Base-by-base conservation (phyloP, 179 eudicot species). In the Camellia oleifera region DNA sequence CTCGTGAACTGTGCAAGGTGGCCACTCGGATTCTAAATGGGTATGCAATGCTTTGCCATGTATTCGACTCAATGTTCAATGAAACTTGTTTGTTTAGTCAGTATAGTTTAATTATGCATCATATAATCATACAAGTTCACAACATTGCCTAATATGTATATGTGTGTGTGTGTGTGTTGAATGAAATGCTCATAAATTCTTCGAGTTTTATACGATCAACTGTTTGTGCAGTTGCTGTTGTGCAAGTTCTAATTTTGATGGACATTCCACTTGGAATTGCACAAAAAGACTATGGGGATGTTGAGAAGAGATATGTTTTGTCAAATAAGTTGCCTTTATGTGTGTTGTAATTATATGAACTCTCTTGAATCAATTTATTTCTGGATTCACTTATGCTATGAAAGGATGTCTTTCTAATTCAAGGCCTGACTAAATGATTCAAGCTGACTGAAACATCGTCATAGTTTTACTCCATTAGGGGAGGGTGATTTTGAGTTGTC, bases 21-120 rank as follows among this genome's bases (percentile, higher is more conserved):
- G 98, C 92, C 64, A 90, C 92, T 76, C 86, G 88, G 53, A 80
- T 94, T 66, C 92, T 96, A 2, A 80, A 94, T 54, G 98, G 99
- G 99, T 95, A 90, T 67, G 83, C 11, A 44, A 26, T 83, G 65
- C 57, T 71, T 63, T 50, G 4, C 8, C 56, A 45, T 75, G 7
- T 2, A 18, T 62, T 45, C 58, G 46, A 11, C 54, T 85, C 72
- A 52, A 64, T 54, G 42, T n/a, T 61, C 75, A 5, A 1, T 18
- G 72, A 68, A 40, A 32, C 40, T 32, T 32, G 40, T 32, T 32
- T 32, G 40, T 32, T 18, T 63, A 5, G 10, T 18, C 8, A 26
- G 15, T 70, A 9, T 2, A 69, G 26, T 9, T 4, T 54, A 53
- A 3, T 1, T 4, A 32, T 66, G 12, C 15, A 66, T 10, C 8